Percentiles rank a stretch among this genome's conserved stretches.
Conservation (phyloP, 2,329 filamentous ascomycete species). For the Fusarium fujikuroi region DNA sequence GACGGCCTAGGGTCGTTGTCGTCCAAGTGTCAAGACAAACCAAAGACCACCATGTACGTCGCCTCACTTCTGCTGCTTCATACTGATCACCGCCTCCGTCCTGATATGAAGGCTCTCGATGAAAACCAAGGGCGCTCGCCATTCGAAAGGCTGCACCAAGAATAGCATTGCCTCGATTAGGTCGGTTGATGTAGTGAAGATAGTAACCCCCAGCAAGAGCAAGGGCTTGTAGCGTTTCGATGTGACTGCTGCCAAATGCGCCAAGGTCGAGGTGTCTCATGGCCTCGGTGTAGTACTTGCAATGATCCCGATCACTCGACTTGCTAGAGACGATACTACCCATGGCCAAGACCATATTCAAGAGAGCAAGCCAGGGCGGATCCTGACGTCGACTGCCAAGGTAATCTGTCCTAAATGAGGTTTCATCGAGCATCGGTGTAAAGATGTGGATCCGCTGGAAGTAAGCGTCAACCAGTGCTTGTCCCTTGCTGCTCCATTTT, state of each 20-base stretch:
- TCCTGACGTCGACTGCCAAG: not conserved
- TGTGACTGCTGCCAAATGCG: slow-evolving; percentile 1
- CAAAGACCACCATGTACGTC: slow-evolving; percentile 6
- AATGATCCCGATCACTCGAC: not conserved
- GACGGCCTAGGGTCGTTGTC: not conserved
- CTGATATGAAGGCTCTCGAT: not conserved
- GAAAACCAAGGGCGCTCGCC: slow-evolving; percentile 7
- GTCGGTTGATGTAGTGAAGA: slow-evolving; percentile 12
- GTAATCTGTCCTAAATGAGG: slow-evolving; percentile 1
- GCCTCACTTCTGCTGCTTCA: not conserved
- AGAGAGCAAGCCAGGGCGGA: not conserved
- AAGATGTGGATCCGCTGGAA: slow-evolving; percentile 9
- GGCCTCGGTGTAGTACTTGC: not conserved
- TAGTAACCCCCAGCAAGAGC: not conserved
- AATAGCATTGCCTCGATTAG: slow-evolving; percentile 11
- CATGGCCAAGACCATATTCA: slow-evolving; percentile 12
- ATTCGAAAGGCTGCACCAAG: slow-evolving; percentile 8
- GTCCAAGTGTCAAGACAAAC: slow-evolving; percentile 1
- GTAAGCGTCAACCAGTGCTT: slow-evolving; percentile 2
- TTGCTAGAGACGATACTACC: not conserved
- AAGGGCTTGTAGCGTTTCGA: slow-evolving; percentile 8
- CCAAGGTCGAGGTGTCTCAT: slow-evolving; percentile 1
- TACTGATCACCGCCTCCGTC: not conserved
- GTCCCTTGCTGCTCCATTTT: not conserved
- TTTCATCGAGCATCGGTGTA: slow-evolving; percentile 2